phyloP scores from a whole-genome alignment of 176 grass and related monocot genomes.

The Panicum miliaceum region DNA sequence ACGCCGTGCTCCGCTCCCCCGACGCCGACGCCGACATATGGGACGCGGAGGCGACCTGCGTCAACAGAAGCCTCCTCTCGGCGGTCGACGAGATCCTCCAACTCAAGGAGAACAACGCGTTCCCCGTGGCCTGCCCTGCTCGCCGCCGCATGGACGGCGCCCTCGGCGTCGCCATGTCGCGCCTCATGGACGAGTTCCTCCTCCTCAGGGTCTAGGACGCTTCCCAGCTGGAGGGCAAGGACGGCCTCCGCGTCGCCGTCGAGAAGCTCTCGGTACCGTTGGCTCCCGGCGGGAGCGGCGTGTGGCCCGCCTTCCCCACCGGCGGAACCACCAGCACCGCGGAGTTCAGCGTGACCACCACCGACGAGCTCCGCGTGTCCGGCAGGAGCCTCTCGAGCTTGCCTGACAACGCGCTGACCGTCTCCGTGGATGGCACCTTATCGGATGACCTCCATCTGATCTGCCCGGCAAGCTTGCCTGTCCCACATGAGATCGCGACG shows the following conservation, averaged over 20 bases:
- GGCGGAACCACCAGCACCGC: background rate
- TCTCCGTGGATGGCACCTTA: background rate
- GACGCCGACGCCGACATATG: background rate
- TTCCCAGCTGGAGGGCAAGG: background rate
- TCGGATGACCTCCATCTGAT: conserved; percentile 20
- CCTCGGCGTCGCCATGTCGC: conserved; percentile 29
- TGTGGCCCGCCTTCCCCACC: conserved; percentile 3
- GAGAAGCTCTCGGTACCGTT: background rate
- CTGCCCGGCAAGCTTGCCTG: conserved; percentile 21
- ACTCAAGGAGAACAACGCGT: conserved; percentile 39
- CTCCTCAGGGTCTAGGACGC: conserved; percentile 40
- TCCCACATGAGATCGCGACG: conserved; percentile 43
- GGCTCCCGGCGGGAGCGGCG: background rate
- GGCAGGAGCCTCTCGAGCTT: background rate
- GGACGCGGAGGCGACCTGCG: conserved; percentile 3
- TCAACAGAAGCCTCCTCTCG: conserved; percentile 20
- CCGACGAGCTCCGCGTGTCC: conserved; percentile 10
- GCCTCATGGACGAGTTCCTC: conserved; percentile 34
- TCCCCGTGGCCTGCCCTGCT: conserved; percentile 23
- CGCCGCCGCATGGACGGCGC: conserved; percentile 4
- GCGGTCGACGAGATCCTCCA: conserved; percentile 17
- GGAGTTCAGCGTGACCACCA: background rate
- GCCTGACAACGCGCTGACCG: background rate
- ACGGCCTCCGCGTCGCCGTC: background rate
- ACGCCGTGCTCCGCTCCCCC: background rate